Evolutionary conservation across 1,284 basidiomycete genomes (phyloP), one percentile per base, ranked within the genome.

Genomic region (Phaffia rhodozyma): DNA sequence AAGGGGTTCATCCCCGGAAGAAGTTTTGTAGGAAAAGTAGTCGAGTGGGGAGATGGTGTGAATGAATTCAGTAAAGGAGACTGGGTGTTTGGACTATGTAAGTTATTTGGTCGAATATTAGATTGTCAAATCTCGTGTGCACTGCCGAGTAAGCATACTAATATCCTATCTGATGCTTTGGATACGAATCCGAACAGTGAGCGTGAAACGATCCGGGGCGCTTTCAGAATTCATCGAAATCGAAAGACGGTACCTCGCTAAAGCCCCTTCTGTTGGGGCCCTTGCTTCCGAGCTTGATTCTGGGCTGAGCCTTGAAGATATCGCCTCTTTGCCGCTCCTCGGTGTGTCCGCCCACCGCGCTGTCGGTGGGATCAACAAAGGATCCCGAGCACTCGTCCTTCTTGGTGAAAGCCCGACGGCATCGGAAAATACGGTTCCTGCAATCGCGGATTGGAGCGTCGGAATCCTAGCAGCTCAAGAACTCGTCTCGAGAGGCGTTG

Each of bases 301-400:
- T 34, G 60, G 60, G 11, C 58, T 65, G 49, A 65, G 48, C 0
- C 53, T 66, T 16, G 64, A 66, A 48, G 60, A 62, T 47, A 23
- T 66, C 11, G 60, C 64, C 2, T 38, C 48, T 9, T 38, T 66
- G 9, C 64, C 64, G 0, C 38, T 66, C 20, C 43, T 66, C 20
- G 64, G 60, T 6, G 51, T 66, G 7, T 51, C 64, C 16, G 64
- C 64, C 20, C 64, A 66, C 50, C 60, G 64, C 11, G 57, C 64
- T 21, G 60, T 61, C 3, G 64, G 60, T 20, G 47, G 38, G 0
- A 52, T 66, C 16, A n/a, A 27, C 3, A 20, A 47, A 5, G 64
- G 64, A 0, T 58, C 60, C 16, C 30, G 60, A 23, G 64, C 64
- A 16, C 51, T 66, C 13, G 60, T 66, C 21, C 51, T 66, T 25